Evolutionary conservation across 352 stramenopile species (phyloP).

Genomic region (Aphanomyces invadans): DNA sequence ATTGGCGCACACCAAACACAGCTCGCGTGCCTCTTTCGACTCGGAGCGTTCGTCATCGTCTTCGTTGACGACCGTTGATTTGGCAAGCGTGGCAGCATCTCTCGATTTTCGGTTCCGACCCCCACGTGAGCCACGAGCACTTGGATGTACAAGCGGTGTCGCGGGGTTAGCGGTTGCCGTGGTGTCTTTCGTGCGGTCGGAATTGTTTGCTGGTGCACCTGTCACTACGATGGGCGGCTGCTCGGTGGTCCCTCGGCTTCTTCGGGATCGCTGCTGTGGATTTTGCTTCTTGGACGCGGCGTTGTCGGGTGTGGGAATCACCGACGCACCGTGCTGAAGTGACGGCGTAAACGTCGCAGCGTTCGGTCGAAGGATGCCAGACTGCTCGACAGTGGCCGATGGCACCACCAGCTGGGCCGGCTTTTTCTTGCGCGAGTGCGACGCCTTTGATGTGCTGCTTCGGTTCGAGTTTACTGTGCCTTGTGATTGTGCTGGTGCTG

Average conservation of each 20-base stretch:
- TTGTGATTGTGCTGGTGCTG: too few species aligned
- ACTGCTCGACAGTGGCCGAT: not conserved
- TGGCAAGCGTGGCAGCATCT: not conserved
- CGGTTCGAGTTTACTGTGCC: too few species aligned
- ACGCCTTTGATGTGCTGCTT: not conserved
- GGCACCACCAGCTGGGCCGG: not conserved
- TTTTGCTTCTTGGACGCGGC: not conserved
- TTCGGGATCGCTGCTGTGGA: not conserved
- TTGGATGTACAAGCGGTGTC: not conserved
- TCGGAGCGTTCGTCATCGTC: conserved; percentile 15
- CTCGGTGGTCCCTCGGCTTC: not conserved
- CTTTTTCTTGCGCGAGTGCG: not conserved
- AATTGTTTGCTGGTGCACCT: not conserved
- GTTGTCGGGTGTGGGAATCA: too few species aligned
- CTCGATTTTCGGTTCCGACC: not conserved
- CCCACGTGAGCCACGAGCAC: not conserved
- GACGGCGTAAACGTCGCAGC: not conserved
- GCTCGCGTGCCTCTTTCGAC: conserved; percentile 32
- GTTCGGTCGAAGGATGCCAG: not conserved
- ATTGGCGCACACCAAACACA: conserved; percentile 61
- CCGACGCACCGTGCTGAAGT: not conserved
- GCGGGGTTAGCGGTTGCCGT: not conserved
- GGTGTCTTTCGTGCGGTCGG: not conserved
- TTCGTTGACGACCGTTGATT: not conserved
- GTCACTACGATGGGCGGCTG: not conserved